phyloP scores from a whole-genome alignment of 352 stramenopile genomes.

The Phytophthora palmivora region DNA sequence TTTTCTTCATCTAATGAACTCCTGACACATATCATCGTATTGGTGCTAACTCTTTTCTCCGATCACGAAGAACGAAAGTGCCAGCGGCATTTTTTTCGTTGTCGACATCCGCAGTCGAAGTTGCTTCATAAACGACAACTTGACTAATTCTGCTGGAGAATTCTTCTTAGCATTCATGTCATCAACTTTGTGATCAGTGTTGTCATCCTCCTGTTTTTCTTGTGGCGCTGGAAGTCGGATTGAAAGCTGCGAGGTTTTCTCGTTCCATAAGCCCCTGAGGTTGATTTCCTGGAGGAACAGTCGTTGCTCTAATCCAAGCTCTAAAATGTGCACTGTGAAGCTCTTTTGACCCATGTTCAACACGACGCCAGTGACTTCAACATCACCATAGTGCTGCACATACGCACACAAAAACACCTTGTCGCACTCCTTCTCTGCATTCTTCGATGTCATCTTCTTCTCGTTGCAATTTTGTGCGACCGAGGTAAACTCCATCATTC shows the following conservation, averaged over 20 bases:
- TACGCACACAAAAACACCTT: slow-evolving; percentile 86
- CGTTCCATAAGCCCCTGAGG: slow-evolving; percentile 54
- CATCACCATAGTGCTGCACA: slow-evolving; percentile 62
- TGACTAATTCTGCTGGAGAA: slow-evolving; percentile 30
- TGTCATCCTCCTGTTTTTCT: slow-evolving; percentile 15
- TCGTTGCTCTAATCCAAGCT: slow-evolving; percentile 77
- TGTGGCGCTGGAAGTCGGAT: slow-evolving; percentile 38
- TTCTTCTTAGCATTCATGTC: slow-evolving; percentile 9
- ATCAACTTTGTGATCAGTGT: slow-evolving; percentile 4
- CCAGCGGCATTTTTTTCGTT: slow-evolving; percentile 71
- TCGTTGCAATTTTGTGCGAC: slow-evolving; percentile 85
- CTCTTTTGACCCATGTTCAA: slow-evolving; percentile 76
- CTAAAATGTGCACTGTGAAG: slow-evolving; percentile 81
- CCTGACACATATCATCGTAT: too few relatives aligned
- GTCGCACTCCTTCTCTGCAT: slow-evolving; percentile 80
- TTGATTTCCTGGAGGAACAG: slow-evolving; percentile 60
- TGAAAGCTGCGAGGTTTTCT: slow-evolving; percentile 55
- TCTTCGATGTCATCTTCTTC: slow-evolving; percentile 87
- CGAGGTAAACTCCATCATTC: slow-evolving; percentile 50
- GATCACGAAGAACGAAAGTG: slow-evolving; percentile 60
- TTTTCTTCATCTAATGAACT: slow-evolving; percentile 2
- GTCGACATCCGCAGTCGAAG: slow-evolving; percentile 68
- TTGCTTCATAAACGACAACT: slow-evolving; percentile 70
- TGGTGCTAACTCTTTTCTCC: slow-evolving; percentile 34
- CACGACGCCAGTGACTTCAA: slow-evolving; percentile 76